Evolutionary conservation across 345 rosid genomes (phyloP).

Genomic region (Trapa incisa): DNA sequence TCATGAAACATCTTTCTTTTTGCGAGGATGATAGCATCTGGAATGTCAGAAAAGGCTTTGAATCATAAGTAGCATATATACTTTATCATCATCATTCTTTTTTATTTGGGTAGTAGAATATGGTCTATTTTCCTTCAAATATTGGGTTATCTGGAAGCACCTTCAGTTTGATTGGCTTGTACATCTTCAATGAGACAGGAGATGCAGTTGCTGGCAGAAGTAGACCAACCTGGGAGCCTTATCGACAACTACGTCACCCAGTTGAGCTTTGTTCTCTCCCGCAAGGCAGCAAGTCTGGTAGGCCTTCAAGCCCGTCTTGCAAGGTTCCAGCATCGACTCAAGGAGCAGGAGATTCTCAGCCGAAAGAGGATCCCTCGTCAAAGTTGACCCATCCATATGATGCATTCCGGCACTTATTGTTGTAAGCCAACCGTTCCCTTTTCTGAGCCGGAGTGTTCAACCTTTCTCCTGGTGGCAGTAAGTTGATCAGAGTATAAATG

Average conservation of each 20-base stretch:
- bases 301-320: slow-evolving; percentile 94
- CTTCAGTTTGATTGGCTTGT: not conserved
- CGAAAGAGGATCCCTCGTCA: slow-evolving; percentile 76
- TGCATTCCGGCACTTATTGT: not conserved
- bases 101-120: not conserved
- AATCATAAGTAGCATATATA: too few relatives aligned
- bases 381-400: not conserved
- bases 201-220: slow-evolving; percentile 89
- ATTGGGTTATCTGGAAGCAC: not conserved
- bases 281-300: slow-evolving; percentile 86
- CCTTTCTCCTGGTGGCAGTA: too few relatives aligned
- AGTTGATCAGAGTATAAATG: too few relatives aligned
- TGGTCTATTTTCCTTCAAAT: not conserved
- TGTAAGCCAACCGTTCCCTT: not conserved
- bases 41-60: too few relatives aligned
- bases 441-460: too few relatives aligned
- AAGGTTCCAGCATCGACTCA: slow-evolving; percentile 87
- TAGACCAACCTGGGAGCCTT: slow-evolving; percentile 89
- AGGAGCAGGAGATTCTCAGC: slow-evolving; percentile 85
- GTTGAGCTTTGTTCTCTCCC: slow-evolving; percentile 78
- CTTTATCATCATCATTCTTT: too few relatives aligned
- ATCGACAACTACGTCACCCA: slow-evolving; percentile 87
- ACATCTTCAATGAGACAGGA: slow-evolving; percentile 35
- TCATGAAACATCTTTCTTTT: too few relatives aligned
- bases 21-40: too few relatives aligned